Conservation (phyloP, 1,139 yeast genomes). For the Suhomyces bribrorum region DNA sequence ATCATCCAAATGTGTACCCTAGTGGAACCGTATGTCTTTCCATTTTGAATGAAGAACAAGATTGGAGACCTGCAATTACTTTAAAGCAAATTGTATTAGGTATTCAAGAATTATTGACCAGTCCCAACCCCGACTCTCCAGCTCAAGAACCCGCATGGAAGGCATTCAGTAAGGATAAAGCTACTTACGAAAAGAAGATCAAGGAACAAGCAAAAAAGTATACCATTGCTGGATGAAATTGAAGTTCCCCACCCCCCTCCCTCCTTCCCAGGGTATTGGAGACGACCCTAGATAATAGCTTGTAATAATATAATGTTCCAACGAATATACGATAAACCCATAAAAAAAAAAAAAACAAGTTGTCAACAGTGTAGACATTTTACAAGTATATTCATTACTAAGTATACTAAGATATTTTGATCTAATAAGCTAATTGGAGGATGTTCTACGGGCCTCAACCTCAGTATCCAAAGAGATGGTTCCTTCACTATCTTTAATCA, state of each 20-base stretch:
- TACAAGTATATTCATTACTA: too few relatives aligned
- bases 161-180: constrained; percentile 70
- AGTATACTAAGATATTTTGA: too few relatives aligned
- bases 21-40: constrained; percentile 94
- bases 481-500: constrained; percentile 34
- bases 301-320: background rate
- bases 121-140: constrained; percentile 93
- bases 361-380: background rate
- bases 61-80: constrained; percentile 97
- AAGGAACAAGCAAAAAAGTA: constrained; percentile 79
- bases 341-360: background rate
- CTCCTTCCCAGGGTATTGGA: too few relatives aligned
- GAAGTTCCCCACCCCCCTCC: too few relatives aligned
- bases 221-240: constrained; percentile 32
- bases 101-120: constrained; percentile 84
- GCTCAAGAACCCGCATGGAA: constrained; percentile 98
- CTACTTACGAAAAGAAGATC: constrained; percentile 73
- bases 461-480: constrained; percentile 7
- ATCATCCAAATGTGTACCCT: constrained; percentile 96
- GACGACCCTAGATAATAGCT: too few relatives aligned
- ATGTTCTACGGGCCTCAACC: constrained; percentile 1
- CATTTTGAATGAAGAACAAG: constrained; percentile 91
- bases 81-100: constrained; percentile 88
- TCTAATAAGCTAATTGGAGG: too few relatives aligned
- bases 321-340: background rate